Base-by-base conservation (phyloP, 306 rosid species). In the Hippophae gyantsensis region DNA sequence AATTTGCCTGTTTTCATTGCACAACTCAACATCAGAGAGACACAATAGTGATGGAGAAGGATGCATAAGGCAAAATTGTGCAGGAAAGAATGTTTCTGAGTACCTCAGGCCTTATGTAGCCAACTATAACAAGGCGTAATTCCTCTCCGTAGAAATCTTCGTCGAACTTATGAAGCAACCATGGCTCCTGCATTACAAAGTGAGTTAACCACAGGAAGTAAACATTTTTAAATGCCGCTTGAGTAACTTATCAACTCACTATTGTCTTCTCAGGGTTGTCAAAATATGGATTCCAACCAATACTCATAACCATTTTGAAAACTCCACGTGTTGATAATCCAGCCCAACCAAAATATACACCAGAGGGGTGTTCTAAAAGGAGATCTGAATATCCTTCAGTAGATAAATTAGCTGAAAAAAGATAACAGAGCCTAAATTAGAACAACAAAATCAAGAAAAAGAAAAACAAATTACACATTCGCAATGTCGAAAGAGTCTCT, bases 291-390 rank as follows among this genome's bases (percentile, higher is more conserved):
- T 87, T 92, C 96, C 95, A 85, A 48, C 99, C 99, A 54, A 92
- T 66, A 71, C 96, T 92, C 95, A 78, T 88, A 74, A 83, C 99
- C 95, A 82, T 92, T 79, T 88, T 92, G 67, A 79, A 92, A 68
- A 78, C 67, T 53, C 96, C 95, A 62, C 82, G 76, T 7, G 13
- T 32, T 50, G 86, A 74, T 74, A 92, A 69, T 57, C 95, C 82
- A 7, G 90, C 99, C 95, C 96, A 85, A 72, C 99, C 99, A 55
- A 92, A 85, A 82, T 88, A 85, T 54, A 92, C 99, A 23, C 99
- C 99, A 0, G 96, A 61, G 52, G 99, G 88, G 77, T 83, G 82
- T 73, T 83, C 86, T 42, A 78, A 69, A 65, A 92, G 89, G 74
- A 87, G 69, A 72, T 69, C 56, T 60, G 84, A 72, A 74, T 76